These are phyloP conservation scores for Calycina marina DNA, from an alignment of 2,329 filamentous ascomycete genomes.

Conservation along the genomic window DNA sequence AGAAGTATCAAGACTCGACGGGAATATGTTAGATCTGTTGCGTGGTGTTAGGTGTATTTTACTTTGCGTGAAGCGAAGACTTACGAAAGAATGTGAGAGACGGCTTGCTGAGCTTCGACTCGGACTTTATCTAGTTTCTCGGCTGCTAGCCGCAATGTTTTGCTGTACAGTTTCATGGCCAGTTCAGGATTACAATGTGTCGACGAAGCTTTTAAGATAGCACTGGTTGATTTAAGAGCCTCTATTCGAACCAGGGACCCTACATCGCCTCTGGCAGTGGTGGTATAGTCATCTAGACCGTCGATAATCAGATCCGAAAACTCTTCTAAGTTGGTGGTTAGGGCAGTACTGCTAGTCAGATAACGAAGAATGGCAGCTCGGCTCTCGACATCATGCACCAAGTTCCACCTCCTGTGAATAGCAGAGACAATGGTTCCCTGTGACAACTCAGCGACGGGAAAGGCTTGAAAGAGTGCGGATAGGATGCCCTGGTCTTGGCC, in stretches of 20 bases:
- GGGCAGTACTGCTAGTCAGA: conserved; percentile 31
- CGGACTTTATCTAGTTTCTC: conserved; percentile 89
- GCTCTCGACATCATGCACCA: conserved; percentile 35
- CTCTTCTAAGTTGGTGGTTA: conserved; percentile 4
- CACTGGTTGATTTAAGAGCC: conserved; percentile 53
- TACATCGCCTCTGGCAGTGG: conserved; percentile 76
- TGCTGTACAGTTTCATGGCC: conserved; percentile 7
- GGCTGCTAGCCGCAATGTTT: conserved; percentile 51
- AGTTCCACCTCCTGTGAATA: conserved; percentile 37
- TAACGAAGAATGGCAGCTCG: conserved; percentile 40
- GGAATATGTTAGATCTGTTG: no score
- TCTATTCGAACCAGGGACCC: conserved; percentile 75
- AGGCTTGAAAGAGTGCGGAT: conserved; percentile 28
- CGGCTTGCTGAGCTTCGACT: conserved; percentile 42
- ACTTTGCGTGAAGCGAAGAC: no score
- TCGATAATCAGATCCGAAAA: conserved; percentile 27
- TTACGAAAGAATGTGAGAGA: no score
- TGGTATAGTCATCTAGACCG: conserved; percentile 78
- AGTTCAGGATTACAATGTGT: conserved; percentile 1
- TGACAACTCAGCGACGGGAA: conserved; percentile 3
- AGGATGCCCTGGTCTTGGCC: conserved; percentile 31
- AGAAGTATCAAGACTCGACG: no score
- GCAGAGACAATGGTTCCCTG: conserved; percentile 24
- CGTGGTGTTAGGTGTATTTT: no score
- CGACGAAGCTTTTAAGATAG: conserved; percentile 16